Base-by-base conservation (phyloP, 2,329 filamentous ascomycete genomes). In the Ophiosphaerella korrae region DNA sequence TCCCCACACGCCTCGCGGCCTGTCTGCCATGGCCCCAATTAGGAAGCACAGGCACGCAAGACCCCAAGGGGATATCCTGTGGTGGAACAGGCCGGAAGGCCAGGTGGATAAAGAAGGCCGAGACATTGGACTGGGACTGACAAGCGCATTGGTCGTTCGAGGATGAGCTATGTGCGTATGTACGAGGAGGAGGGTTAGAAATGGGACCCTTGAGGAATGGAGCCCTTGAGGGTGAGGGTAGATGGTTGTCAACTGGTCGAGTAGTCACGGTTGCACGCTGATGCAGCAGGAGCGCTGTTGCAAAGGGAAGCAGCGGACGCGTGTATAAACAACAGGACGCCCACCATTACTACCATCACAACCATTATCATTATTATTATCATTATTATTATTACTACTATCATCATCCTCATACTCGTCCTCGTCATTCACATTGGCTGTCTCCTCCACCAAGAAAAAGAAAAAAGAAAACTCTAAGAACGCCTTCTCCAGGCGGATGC, bases 1-100 rank as follows among this genome's bases (percentile, higher is more conserved):
- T 54, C 58, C 56, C 62, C 60, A 57, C 60, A 56, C 49, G 26
- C 47, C 37, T 45, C 36, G 54, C 39, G 29, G 42, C 44, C 50
- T 52, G 55, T n/a, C 48, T 41, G 11, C 26, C 26, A 7, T 29
- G 7, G 26, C 11, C 26, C 26, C 26, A 29, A 29, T 8, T 29
- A 29, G 26, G 26, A 29, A 8, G 26, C 11, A 3, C 7, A 29
- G 26, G 26, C 26, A 48, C 51, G 41, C 34, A 21, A 16, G 38
- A 9, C 7, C 6, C 18, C 13, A 48, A 39, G 35, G 31, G 21
- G 26, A 46, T 46, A 16, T 46, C 36, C 60, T 60, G 59, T 44
- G 18, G 63, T 66, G 63, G 42, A 57, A 66, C 57, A 32, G 54
- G 33, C 11, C 12, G 44, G 23, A 40, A 16, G 18, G 51, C 49